Evolutionary conservation across 2,329 filamentous ascomycete genomes (phyloP).

Genomic region (Helotiales sp.): DNA sequence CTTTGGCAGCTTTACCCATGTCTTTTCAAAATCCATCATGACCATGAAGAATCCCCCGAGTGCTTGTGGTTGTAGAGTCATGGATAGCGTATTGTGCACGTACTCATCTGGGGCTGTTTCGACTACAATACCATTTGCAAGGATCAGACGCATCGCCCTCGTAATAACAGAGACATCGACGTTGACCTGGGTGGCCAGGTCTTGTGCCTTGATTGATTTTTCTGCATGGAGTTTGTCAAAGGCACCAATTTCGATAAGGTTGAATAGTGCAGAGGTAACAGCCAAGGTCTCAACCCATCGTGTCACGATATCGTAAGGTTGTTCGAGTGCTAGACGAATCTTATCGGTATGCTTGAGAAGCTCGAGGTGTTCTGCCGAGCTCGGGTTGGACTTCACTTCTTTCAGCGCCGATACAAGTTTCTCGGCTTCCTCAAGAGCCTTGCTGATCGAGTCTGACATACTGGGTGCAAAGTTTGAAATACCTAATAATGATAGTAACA

Average conservation of each 20-base stretch:
- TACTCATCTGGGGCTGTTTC: background rate
- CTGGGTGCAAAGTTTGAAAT: background rate
- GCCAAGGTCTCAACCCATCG: constrained; percentile 3
- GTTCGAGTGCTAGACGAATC: background rate
- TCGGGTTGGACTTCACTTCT: background rate
- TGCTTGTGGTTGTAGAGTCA: background rate
- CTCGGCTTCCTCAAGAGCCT: background rate
- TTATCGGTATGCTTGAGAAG: constrained; percentile 1
- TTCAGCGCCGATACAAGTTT: background rate
- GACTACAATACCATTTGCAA: background rate
- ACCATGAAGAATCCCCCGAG: background rate
- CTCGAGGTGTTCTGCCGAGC: background rate
- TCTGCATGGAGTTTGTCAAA: background rate
- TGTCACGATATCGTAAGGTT: constrained; percentile 3
- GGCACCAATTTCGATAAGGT: background rate
- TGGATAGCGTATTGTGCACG: constrained; percentile 1
- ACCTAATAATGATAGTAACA: background rate
- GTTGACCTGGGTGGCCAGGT: background rate
- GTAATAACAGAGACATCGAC: constrained; percentile 1
- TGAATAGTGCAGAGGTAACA: background rate
- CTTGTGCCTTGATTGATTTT: background rate
- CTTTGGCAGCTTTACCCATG: constrained; percentile 8
- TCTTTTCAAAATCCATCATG: background rate
- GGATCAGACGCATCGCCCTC: background rate
- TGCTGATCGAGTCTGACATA: background rate